These are phyloP conservation scores for Saccharomyces hybrid DNA, from an alignment of 1,139 yeast genomes.

Conservation along the genomic window DNA sequence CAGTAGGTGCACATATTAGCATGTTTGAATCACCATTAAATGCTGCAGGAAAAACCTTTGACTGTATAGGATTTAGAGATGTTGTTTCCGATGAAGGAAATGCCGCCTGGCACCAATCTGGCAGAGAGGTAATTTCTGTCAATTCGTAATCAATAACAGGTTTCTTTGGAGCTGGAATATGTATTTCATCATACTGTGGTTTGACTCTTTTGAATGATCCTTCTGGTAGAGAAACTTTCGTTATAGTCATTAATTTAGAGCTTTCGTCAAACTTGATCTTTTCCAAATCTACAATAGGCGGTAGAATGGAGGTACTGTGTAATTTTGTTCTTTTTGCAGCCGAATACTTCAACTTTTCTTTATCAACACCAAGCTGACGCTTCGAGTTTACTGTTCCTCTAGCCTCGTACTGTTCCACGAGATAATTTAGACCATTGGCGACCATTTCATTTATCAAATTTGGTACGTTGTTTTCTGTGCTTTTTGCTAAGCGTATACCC, in stretches of 20 bases:
- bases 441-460: slow-evolving; percentile 32
- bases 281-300: slow-evolving; percentile 35
- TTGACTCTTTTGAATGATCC: slow-evolving; percentile 76
- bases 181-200: slow-evolving; percentile 75
- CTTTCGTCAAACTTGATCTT: slow-evolving; percentile 65
- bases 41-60: slow-evolving; percentile 72
- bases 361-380: slow-evolving; percentile 16
- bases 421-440: slow-evolving; percentile 30
- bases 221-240: slow-evolving; percentile 69
- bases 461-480: slow-evolving; percentile 34
- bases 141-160: slow-evolving; percentile 42
- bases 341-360: slow-evolving; percentile 20
- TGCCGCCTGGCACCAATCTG: slow-evolving; percentile 73
- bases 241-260: slow-evolving; percentile 51
- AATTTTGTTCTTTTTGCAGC: slow-evolving; percentile 5
- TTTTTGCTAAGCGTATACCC: slow-evolving; percentile 41
- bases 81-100: slow-evolving; percentile 64
- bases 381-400: slow-evolving; percentile 17
- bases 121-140: slow-evolving; percentile 56
- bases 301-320: slow-evolving; percentile 35
- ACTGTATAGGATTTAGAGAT: slow-evolving; percentile 73
- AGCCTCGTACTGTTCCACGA: slow-evolving; percentile 32
- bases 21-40: slow-evolving; percentile 64
- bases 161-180: slow-evolving; percentile 67
- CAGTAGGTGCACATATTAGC: slow-evolving; percentile 92